Evolutionary conservation across 139 green algal genomes (phyloP), one percentile per base, ranked within the genome.

Genomic region (Chlamydomonas urium): DNA sequence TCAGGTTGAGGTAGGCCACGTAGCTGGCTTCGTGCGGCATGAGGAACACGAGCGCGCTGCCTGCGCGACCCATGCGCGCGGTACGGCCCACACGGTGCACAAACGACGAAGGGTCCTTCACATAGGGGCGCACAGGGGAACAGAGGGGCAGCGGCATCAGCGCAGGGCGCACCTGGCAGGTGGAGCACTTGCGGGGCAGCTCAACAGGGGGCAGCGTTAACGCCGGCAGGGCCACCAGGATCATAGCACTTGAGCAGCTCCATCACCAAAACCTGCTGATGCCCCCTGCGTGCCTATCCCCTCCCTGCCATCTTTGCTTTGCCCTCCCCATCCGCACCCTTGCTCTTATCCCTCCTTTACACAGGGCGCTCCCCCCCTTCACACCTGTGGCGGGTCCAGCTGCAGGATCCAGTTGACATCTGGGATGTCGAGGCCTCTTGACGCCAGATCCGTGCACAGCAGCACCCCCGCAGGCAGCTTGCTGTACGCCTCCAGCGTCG

Each of bases 371-470:
- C 53, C 10, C 53, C 45, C 32, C 4, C 8, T 32, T 6, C 36
- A 34, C 47, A 58, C 53, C n/a, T n/a, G 2, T n/a, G 26, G 92
- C 2, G 88, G 74, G 76, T 98, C 89, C 24, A 86, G 74, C 80
- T 97, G 92, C 45, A 97, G 42, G 24, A 96, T 83, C 89, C 89
- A 95, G 60, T 88, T 63, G 33, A 97, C 89, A 56, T 91, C 83
- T 19, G 92, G 93, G 31, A 98, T 94, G 84, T 98, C 94, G 47
- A 98, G 80, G 0, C 94, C 94, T 1, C 94, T 75, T 1, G 94
- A 93, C 1, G 94, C 94, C 24, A 99, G 88, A 71, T 99, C 94
- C 1, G 94, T 99, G 75, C 79, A 90, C 42, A 98, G 81, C 66
- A 98, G 79, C 68, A 58, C 38, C 67, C 73, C 74, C 5, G 62